Evolutionary conservation across 495 filamentous ascomycete species (phyloP).

Genomic region (Penicillium crystallinum): DNA sequence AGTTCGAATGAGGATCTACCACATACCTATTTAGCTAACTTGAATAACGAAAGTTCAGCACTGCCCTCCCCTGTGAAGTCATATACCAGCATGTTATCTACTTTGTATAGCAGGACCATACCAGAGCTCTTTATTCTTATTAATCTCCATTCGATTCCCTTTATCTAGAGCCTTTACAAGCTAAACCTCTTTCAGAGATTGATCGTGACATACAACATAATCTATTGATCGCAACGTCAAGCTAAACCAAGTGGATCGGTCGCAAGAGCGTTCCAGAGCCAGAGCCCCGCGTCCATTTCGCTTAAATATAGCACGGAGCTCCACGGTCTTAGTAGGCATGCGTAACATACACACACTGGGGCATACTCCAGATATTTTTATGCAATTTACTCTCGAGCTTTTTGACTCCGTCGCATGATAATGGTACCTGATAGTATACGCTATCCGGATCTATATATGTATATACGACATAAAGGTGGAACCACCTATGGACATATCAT

Average conservation of each 20-base stretch:
- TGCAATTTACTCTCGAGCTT: no score
- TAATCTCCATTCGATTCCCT: not conserved
- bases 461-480: no score
- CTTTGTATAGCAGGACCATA: no score
- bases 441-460: no score
- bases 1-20: constrained; percentile 4
- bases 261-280: not conserved
- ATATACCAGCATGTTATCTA: not conserved
- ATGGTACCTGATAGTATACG: no score
- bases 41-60: not conserved
- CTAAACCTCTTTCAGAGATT: no score
- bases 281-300: constrained; percentile 2
- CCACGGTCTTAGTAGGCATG: not conserved
- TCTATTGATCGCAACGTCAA: not conserved
- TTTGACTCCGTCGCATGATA: no score
- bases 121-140: not conserved
- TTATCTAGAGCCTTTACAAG: not conserved
- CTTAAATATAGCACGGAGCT: constrained; percentile 5
- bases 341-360: no score
- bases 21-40: not conserved
- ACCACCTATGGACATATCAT: no score
- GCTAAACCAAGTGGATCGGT: constrained; percentile 4
- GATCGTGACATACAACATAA: no score
- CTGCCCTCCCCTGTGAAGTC: not conserved
- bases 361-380: not conserved